Percentiles rank a stretch among this genome's conserved stretches.
Evolutionary conservation across 352 stramenopile species (phyloP).

Genomic region (Phytophthora megakarya): DNA sequence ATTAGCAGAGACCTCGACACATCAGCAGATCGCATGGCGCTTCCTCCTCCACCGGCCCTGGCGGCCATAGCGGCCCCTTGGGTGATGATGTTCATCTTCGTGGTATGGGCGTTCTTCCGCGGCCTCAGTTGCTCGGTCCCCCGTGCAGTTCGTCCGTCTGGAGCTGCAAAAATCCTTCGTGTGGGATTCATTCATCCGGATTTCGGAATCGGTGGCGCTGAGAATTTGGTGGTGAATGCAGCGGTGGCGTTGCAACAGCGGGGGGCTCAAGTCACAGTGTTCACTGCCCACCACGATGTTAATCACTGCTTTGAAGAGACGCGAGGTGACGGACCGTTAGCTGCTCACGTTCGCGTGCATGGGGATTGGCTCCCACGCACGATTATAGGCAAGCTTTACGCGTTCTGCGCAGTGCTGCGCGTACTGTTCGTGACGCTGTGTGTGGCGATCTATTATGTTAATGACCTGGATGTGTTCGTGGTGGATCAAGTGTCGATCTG

Average conservation of each 20-base stretch:
- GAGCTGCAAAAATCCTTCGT: conserved; percentile 35
- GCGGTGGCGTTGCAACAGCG: conserved; percentile 88
- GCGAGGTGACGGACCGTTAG: conserved; percentile 74
- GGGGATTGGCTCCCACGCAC: conserved; percentile 95
- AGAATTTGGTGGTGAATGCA: conserved; percentile 94
- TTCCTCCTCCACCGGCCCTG: conserved; percentile 19
- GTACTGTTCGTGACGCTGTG: conserved; percentile 93
- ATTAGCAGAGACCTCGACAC: conserved; percentile 6
- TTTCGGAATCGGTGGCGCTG: conserved; percentile 97
- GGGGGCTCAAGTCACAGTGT: conserved; percentile 89
- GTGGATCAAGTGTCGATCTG: conserved; percentile 85
- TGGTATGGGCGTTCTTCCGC: conserved; percentile 33
- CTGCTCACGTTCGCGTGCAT: conserved; percentile 84
- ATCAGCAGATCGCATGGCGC: conserved; percentile 29
- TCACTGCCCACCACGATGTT: conserved; percentile 96
- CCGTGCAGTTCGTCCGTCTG: conserved; percentile 9
- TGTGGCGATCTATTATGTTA: conserved; percentile 42
- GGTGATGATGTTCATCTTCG: conserved; percentile 29
- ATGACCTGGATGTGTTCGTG: conserved; percentile 76
- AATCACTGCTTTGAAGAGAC: conserved; percentile 96
- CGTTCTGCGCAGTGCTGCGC: conserved; percentile 93
- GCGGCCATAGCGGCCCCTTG: conserved; percentile 19
- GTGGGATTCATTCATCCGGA: conserved; percentile 98
- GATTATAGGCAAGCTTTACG: conserved; percentile 88
- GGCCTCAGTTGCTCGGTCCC: conserved; percentile 34